These are phyloP conservation scores for Monilinia fructigena DNA, from an alignment of 2,329 filamentous ascomycete genomes.

Conservation along the genomic window DNA sequence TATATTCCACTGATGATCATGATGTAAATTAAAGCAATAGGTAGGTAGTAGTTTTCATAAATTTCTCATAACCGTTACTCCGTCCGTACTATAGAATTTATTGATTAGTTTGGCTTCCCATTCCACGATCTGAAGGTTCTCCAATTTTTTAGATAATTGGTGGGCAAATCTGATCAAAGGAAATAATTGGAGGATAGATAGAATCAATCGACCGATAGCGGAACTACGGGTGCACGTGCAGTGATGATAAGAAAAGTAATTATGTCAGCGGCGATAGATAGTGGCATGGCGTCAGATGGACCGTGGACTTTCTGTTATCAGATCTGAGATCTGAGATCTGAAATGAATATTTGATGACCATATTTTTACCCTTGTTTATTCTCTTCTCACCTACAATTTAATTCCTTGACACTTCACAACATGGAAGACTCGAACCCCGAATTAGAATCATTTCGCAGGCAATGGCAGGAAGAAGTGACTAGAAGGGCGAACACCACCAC, in stretches of 20 bases:
- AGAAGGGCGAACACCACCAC: slow-evolving; percentile 31
- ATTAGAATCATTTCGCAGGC: slow-evolving; percentile 78
- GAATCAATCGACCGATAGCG: slow-evolving; percentile 6
- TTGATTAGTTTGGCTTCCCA: background rate
- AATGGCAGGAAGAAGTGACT: slow-evolving; percentile 74
- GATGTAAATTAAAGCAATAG: background rate
- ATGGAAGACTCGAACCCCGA: slow-evolving; percentile 59
- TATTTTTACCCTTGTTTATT: background rate
- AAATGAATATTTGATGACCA: no score
- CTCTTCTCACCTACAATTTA: background rate
- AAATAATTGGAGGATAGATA: background rate
- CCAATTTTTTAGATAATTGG: background rate
- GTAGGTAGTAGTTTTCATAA: no score
- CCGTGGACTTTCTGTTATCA: no score
- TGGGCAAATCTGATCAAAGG: background rate
- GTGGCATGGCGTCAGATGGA: background rate
- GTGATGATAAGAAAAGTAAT: slow-evolving; percentile 14
- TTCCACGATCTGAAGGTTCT: slow-evolving; percentile 8
- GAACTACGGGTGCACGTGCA: background rate
- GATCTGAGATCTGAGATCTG: no score
- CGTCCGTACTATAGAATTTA: background rate
- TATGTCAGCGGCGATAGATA: slow-evolving; percentile 27
- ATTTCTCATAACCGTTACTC: no score
- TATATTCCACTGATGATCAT: background rate
- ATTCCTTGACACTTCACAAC: background rate